A percentile compares a stretch with the other conserved stretches of the same genome.
These are phyloP conservation scores for Vaccinium corymbosum DNA, from an alignment of 148 eudicot genomes.

Conservation along the genomic window DNA sequence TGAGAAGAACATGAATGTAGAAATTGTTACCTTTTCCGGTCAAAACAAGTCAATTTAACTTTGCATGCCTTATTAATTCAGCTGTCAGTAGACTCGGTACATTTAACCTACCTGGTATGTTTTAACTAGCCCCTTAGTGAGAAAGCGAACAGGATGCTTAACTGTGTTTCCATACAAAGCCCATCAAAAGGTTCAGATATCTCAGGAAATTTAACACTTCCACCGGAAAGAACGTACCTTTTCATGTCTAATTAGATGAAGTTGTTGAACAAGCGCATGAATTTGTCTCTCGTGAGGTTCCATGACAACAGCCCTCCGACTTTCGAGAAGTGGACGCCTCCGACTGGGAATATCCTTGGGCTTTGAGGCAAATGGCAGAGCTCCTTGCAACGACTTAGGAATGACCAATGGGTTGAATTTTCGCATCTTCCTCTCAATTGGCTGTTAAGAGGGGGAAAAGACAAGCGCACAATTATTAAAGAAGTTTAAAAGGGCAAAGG, in stretches of 20 bases:
- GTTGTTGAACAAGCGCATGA: slow-evolving; percentile 50
- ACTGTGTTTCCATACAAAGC: neutral
- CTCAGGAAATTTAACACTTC: neutral
- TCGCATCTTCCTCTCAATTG: slow-evolving; percentile 66
- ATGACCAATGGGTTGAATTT: slow-evolving; percentile 82
- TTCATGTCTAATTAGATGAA: slow-evolving; percentile 50
- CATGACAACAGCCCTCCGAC: slow-evolving; percentile 57
- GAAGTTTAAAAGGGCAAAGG: neutral
- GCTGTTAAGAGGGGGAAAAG: slow-evolving; percentile 32
- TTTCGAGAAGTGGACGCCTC: slow-evolving; percentile 35
- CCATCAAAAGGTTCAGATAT: slow-evolving; percentile 1
- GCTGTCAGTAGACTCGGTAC: neutral
- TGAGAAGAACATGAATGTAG: too few relatives aligned
- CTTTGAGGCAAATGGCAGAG: slow-evolving; percentile 75
- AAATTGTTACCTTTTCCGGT: neutral
- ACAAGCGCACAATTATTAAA: slow-evolving; percentile 7
- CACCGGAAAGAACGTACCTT: slow-evolving; percentile 45
- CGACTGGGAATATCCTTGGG: slow-evolving; percentile 61
- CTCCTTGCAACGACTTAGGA: slow-evolving; percentile 61
- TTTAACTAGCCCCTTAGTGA: neutral
- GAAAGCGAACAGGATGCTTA: neutral
- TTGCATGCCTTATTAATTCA: neutral
- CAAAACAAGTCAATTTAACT: neutral
- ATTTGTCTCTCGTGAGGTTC: slow-evolving; percentile 64
- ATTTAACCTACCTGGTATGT: neutral